Base-by-base conservation (phyloP, 306 rosid genomes). In the Sphenostylis stenocarpa region DNA sequence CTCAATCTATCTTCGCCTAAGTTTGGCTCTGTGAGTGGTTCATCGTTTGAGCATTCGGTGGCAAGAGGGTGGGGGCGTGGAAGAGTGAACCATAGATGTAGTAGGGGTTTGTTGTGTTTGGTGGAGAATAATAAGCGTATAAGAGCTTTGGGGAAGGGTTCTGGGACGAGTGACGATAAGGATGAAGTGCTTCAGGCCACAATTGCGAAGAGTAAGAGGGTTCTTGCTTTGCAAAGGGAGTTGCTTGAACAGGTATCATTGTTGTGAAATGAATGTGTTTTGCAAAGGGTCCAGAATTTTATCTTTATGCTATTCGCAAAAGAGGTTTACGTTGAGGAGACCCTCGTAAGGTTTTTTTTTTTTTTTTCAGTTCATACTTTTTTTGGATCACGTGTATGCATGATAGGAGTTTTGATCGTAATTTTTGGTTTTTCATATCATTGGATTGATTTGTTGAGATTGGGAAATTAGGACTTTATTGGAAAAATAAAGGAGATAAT, bases 161-260 rank as follows among this genome's bases (percentile, higher is more conserved):
- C 45, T 2, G 85, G 47, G 65, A 79, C 67, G 2, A 72, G 82
- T 68, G 93, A 84, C 45, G 82, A 72, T 61, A 70, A 75, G 23
- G 91, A 84, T 72, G 91, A 90, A 57, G 64, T 76, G 24, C 62
- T 92, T 78, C 81, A 87, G 56, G 89, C 83, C 83, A 87, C 96
- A 72, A 95, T 92, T 84, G 92, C 89, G 52, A 95, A 92, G 87
- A 87, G 92, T 81, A 88, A 88, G 85, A 91, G 89, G 87, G 91
- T 88, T 79, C 93, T 95, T 67, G 94, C 93, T 74, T 26, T 85
- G 85, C 98, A 95, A 66, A 87, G 80, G 76, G 83, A 88, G 36
- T 88, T 95, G 56, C 91, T 95, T 81, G 89, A 88, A 70, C 96
- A 91, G 98, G 98, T 94, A 78, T 65, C 76, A 0, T 28, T 24